These are phyloP conservation scores for Balamuthia mandrillaris DNA, from an alignment of 208 protist genomes.

Conservation along the genomic window DNA sequence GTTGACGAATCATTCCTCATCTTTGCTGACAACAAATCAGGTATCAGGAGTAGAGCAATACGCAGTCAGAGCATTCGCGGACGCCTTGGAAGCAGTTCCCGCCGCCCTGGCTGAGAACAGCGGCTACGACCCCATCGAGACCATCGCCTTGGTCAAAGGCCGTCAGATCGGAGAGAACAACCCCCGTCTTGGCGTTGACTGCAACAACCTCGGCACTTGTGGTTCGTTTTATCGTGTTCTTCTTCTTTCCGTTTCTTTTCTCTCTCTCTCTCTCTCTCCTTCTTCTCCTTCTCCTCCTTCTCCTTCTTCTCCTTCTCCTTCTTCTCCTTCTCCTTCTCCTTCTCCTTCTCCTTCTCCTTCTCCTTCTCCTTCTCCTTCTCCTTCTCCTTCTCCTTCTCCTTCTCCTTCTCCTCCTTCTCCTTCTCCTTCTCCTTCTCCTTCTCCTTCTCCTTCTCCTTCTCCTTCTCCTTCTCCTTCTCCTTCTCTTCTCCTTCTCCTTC, in stretches of 20 bases:
- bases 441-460: background rate
- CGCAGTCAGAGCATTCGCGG: conserved; percentile 97
- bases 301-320: too few species aligned
- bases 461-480: too few species aligned
- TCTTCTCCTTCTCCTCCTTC: background rate
- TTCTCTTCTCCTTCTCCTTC: background rate
- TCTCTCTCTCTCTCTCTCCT: background rate
- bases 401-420: background rate
- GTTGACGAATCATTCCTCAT: background rate
- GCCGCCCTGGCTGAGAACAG: conserved; percentile 98
- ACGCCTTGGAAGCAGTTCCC: conserved; percentile 98
- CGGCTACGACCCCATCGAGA: conserved; percentile 92
- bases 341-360: too few species aligned
- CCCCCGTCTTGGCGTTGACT: conserved; percentile 96
- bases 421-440: background rate
- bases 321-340: background rate
- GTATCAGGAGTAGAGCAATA: conserved; percentile 97
- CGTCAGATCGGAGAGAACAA: conserved; percentile 91
- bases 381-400: background rate
- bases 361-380: conserved; percentile 33
- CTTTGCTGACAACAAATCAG: too few species aligned
- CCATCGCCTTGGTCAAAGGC: conserved; percentile 92
- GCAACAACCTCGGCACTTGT: conserved; percentile 86
- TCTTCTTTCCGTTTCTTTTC: background rate
- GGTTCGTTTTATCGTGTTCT: conserved; percentile 35